phyloP scores from a whole-genome alignment of 2,329 filamentous ascomycete species.

The Phoma herbarum region DNA sequence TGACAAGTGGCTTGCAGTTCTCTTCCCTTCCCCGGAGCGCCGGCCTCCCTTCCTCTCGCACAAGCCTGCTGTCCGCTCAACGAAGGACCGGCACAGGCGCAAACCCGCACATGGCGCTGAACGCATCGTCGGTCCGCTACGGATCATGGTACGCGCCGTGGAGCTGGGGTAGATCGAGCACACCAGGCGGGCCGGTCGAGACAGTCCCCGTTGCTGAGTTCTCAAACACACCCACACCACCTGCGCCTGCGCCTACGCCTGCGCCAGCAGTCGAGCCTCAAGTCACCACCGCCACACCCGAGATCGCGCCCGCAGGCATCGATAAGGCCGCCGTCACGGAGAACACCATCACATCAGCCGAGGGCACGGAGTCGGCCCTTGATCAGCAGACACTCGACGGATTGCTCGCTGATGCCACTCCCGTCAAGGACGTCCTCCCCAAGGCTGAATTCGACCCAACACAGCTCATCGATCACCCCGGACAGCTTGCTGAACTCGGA shows the following conservation, averaged over 20 bases:
- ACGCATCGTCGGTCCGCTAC: slow-evolving; percentile 39
- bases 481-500: slow-evolving; percentile 83
- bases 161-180: slow-evolving; percentile 45
- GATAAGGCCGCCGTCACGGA: slow-evolving; percentile 41
- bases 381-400: slow-evolving; percentile 34
- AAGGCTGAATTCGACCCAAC: slow-evolving; percentile 51
- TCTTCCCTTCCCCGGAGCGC: slow-evolving; percentile 42
- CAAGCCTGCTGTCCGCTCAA: slow-evolving; percentile 35
- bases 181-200: slow-evolving; percentile 31
- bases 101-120: slow-evolving; percentile 30
- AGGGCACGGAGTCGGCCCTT: slow-evolving; percentile 17
- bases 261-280: slow-evolving; percentile 27
- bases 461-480: slow-evolving; percentile 76
- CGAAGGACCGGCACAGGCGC: slow-evolving; percentile 39
- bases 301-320: slow-evolving; percentile 49
- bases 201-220: slow-evolving; percentile 35
- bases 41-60: slow-evolving; percentile 32
- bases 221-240: slow-evolving; percentile 26
- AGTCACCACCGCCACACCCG: slow-evolving; percentile 45
- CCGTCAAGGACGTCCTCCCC: slow-evolving; percentile 26
- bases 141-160: slow-evolving; percentile 49
- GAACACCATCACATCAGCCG: slow-evolving; percentile 22
- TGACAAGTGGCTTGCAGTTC: slow-evolving; percentile 34
- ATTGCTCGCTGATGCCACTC: slow-evolving; percentile 26
- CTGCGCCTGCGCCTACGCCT: slow-evolving; percentile 16